Base-by-base conservation (phyloP, 345 rosid genomes). In the Passiflora organensis region DNA sequence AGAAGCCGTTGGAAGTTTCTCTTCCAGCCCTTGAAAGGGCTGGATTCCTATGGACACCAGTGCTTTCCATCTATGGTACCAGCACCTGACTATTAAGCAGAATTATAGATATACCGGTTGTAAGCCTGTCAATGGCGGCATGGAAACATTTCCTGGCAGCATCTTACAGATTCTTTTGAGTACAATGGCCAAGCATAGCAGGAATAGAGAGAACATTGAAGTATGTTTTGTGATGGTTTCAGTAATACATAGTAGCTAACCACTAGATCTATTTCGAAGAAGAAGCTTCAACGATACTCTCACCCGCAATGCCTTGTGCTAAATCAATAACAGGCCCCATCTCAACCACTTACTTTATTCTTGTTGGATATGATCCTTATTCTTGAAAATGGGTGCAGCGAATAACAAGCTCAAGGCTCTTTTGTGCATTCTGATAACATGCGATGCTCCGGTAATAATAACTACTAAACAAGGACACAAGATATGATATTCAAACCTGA, bases 1-100 rank as follows among this genome's bases (percentile, higher is more conserved):
- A 20, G 21, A 77, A 66, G 6, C 34, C 25, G 38, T 66, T 62
- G 16, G 68, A 43, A 51, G 55, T 50, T 53, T 68, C 62, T 41
- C 62, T 80, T 52, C 67, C 72, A 15, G 59, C 46, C 55, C 64
- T 71, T 60, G 61, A 51, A 60, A 47, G 48, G 13, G 59, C 56
- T 16, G 69, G 51, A 53, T 63, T 68, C 43, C 32, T 50, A 59
- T 42, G 19, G 21, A 28, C 59, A 37, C 60, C 64, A 15, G 58
- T 44, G 44, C 20, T n/a, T 52, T 55, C 49, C 53, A 50, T 68
- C 73, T 10, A 60, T 37, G 44, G 60, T 63, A 45, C 62, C 43
- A 15, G 48, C 66, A 69, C 63, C 77, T 48, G 72, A 66, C 80
- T 81, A 63, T 52, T 52, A 64, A 38, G 43, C 32, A 18, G 43